Evolutionary conservation across 352 stramenopile species (phyloP).

Genomic region (Phytopythium helicoides): DNA sequence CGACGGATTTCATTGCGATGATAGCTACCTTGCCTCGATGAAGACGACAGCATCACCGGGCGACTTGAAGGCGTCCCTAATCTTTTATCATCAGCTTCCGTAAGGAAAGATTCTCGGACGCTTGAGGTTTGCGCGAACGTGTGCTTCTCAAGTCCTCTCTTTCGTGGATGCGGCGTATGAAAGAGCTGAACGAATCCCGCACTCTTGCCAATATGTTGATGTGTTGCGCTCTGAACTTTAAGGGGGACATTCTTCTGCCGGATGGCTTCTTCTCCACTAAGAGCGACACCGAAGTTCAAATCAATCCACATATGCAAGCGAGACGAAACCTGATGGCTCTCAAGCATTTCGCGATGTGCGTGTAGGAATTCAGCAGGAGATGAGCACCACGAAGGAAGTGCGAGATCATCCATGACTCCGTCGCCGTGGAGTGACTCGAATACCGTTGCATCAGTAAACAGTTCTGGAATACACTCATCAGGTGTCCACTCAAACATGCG

Average conservation of each 20-base stretch:
- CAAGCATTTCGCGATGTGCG: slow-evolving; percentile 91
- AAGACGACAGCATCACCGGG: not conserved
- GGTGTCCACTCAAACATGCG: slow-evolving; percentile 94
- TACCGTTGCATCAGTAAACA: slow-evolving; percentile 87
- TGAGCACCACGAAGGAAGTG: slow-evolving; percentile 76
- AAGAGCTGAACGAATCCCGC: slow-evolving; percentile 82
- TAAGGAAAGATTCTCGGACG: not conserved
- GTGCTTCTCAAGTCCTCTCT: not conserved
- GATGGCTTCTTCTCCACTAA: slow-evolving; percentile 79
- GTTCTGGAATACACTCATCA: slow-evolving; percentile 96
- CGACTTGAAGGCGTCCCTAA: not conserved
- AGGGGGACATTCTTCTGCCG: slow-evolving; percentile 92
- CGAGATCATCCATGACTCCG: slow-evolving; percentile 62
- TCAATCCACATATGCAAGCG: slow-evolving; percentile 95
- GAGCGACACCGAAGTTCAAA: slow-evolving; percentile 92
- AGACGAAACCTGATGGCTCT: slow-evolving; percentile 85
- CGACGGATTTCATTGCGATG: slow-evolving; percentile 14
- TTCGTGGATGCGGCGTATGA: slow-evolving; percentile 28
- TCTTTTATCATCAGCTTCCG: not conserved
- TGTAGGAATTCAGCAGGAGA: slow-evolving; percentile 67
- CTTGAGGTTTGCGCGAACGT: too few species aligned
- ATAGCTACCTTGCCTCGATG: slow-evolving; percentile 8
- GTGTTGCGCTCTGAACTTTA: slow-evolving; percentile 21
- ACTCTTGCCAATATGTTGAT: slow-evolving; percentile 37
- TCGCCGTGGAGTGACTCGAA: slow-evolving; percentile 83